Evolutionary conservation across 164 flowering plant species (phyloP).

Genomic region (Saururus chinensis): DNA sequence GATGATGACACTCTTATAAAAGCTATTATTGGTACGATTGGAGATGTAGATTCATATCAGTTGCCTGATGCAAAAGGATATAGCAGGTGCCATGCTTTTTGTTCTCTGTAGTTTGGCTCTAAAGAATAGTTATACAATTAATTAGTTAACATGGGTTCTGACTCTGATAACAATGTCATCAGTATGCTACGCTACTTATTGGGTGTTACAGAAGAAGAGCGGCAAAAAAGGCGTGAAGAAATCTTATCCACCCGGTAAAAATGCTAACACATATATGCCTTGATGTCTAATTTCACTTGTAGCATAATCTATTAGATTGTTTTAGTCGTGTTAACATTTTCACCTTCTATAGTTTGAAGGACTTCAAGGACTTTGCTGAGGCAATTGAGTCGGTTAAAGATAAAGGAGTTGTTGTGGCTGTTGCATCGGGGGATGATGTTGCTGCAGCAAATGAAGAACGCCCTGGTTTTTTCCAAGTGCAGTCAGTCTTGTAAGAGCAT

Average conservation of each 20-base stretch:
- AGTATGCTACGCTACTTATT: conserved; percentile 72
- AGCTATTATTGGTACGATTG: conserved; percentile 97
- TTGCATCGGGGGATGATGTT: conserved; percentile 84
- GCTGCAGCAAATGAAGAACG: conserved; percentile 60
- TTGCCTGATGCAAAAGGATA: conserved; percentile 99
- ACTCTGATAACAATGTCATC: conserved; percentile 11
- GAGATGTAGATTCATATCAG: conserved; percentile 94
- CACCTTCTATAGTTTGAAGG: conserved; percentile 39
- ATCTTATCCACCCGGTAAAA: conserved; percentile 82
- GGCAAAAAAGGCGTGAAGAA: conserved; percentile 81
- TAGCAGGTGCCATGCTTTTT: conserved; percentile 44
- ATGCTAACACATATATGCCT: background rate
- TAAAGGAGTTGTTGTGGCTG: conserved; percentile 81
- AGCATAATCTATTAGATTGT: background rate
- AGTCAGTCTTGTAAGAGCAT: conserved; percentile 39
- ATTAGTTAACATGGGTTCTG: too few relatives aligned
- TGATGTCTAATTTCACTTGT: background rate
- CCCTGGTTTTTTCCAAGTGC: conserved; percentile 57
- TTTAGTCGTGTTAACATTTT: background rate
- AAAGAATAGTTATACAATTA: background rate
- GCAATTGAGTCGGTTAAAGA: conserved; percentile 66
- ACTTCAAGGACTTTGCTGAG: conserved; percentile 72
- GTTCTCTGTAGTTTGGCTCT: background rate
- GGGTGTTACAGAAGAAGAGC: conserved; percentile 89
- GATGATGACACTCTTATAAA: conserved; percentile 85